A percentile compares a stretch with the other conserved stretches of the same genome.
Conservation (phyloP, 257 asterid species). For the Knoxia roxburghii region DNA sequence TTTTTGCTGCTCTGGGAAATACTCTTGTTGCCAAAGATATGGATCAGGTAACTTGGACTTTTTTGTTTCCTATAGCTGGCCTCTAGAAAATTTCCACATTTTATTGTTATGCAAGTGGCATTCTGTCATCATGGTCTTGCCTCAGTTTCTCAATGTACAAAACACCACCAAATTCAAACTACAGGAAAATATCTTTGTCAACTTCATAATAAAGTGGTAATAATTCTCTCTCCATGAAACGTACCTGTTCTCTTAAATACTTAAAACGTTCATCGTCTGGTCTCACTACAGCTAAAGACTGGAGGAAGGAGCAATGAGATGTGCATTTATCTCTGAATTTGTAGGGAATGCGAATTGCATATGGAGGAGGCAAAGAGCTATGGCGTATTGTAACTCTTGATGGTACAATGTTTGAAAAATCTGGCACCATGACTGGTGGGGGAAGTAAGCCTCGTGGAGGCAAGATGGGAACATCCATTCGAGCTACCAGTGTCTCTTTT, state of each 20-base stretch:
- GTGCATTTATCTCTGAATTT: constrained; percentile 9
- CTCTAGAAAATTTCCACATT: not conserved
- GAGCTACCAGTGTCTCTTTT: constrained; percentile 66
- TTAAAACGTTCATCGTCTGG: not conserved
- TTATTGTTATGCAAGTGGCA: not conserved
- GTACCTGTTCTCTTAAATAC: not conserved
- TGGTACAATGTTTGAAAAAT: constrained; percentile 87
- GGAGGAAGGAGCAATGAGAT: too few relatives aligned
- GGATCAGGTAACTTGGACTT: constrained; percentile 59
- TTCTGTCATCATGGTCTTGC: not conserved
- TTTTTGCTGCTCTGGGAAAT: constrained; percentile 72
- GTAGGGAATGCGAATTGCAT: constrained; percentile 88
- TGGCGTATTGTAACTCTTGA: constrained; percentile 92
- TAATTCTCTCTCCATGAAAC: too few relatives aligned
- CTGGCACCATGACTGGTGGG: constrained; percentile 99
- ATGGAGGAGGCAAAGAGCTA: constrained; percentile 59
- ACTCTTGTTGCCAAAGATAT: constrained; percentile 75
- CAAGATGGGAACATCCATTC: constrained; percentile 86
- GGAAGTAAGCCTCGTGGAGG: constrained; percentile 94
- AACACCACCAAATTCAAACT: not conserved
- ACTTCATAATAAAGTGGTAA: not conserved
- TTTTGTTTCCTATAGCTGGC: not conserved
- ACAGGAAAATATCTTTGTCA: not conserved
- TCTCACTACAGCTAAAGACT: not conserved
- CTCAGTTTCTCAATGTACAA: not conserved